A percentile compares a stretch with the other conserved stretches of the same genome.
phyloP scores from a whole-genome alignment of 1,284 basidiomycete genomes.

The Puccinia hordei region DNA sequence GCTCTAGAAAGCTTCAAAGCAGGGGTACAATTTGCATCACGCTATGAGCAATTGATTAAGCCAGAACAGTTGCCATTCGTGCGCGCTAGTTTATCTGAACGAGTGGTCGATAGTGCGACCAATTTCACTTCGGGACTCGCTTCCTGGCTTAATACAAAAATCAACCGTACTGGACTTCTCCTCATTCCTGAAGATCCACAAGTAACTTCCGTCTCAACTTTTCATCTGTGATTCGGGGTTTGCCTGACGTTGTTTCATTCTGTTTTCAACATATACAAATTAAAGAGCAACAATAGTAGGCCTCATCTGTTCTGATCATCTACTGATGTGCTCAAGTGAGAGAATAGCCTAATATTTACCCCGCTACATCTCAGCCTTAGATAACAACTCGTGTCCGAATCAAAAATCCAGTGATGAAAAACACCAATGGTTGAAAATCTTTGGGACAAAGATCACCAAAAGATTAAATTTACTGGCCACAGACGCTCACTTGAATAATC shows the following conservation, averaged over 20 bases:
- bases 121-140: constrained; percentile 19
- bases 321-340: neutral
- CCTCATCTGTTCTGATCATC: neutral
- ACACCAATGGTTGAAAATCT: constrained; percentile 9
- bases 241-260: neutral
- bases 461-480: constrained; percentile 26
- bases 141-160: neutral
- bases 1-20: constrained; percentile 35
- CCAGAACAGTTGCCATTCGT: constrained; percentile 11
- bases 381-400: constrained; percentile 45
- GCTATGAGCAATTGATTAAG: constrained; percentile 16
- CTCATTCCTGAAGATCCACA: constrained; percentile 30
- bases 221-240: neutral
- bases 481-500: neutral
- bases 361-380: constrained; percentile 19
- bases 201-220: constrained; percentile 6
- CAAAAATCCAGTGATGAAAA: neutral
- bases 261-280: neutral
- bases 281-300: constrained; percentile 32
- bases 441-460: neutral
- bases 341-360: neutral
- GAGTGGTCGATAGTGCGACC: constrained; percentile 26
- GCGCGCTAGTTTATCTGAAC: constrained; percentile 28
- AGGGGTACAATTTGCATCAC: constrained; percentile 22
- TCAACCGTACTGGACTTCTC: neutral